A percentile compares a stretch with the other conserved stretches of the same genome.
phyloP scores from a whole-genome alignment of 2,329 filamentous ascomycete species.

The Podosphaera fusca region DNA sequence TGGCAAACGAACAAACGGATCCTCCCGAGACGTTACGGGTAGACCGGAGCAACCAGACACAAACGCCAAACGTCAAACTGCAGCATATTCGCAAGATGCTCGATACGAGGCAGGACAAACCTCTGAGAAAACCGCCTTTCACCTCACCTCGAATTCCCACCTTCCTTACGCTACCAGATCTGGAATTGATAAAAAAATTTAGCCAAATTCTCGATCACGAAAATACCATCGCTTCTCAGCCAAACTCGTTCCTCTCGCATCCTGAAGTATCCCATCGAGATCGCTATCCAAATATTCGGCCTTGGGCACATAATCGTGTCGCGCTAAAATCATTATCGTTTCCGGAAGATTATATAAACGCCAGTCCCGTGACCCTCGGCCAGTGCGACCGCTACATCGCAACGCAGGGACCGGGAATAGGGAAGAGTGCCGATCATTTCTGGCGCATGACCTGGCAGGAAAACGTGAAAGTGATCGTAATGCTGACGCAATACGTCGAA shows the following conservation, averaged over 20 bases:
- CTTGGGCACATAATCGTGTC: slow-evolving; percentile 67
- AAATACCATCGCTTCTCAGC: background rate
- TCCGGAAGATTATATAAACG: slow-evolving; percentile 44
- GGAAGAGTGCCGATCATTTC: background rate
- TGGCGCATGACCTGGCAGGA: slow-evolving; percentile 5
- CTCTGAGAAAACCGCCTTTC: background rate
- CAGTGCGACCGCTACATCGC: slow-evolving; percentile 9
- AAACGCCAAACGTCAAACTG: too few species aligned
- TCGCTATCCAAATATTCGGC: slow-evolving; percentile 69
- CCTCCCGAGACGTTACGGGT: too few species aligned
- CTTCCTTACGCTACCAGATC: background rate
- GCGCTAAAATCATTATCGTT: slow-evolving; percentile 53
- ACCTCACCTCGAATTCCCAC: background rate
- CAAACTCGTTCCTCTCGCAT: slow-evolving; percentile 2
- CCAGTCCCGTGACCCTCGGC: slow-evolving; percentile 33
- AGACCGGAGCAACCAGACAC: too few species aligned
- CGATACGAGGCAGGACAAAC: too few species aligned
- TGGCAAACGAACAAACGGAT: too few species aligned
- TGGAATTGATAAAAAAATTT: slow-evolving; percentile 3
- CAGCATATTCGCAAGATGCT: too few species aligned
- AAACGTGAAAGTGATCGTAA: slow-evolving; percentile 3
- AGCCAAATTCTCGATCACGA: slow-evolving; percentile 3
- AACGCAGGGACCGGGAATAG: slow-evolving; percentile 3
- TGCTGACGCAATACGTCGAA: slow-evolving; percentile 6
- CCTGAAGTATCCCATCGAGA: slow-evolving; percentile 29